Base-by-base conservation (phyloP, 2,329 filamentous ascomycete genomes). In the Botrytis porri region DNA sequence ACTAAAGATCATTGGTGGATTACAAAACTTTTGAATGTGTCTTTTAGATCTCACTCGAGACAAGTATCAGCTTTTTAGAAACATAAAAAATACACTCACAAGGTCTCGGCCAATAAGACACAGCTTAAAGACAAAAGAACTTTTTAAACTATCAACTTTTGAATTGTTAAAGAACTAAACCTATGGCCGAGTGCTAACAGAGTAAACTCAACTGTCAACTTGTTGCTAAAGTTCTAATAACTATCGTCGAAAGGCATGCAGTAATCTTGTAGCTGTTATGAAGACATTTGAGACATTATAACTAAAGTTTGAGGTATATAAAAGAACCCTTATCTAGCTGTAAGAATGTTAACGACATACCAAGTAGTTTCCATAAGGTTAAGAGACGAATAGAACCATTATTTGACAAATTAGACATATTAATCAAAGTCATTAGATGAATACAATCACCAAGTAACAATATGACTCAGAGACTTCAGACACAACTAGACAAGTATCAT, bases 331-430 rank as follows among this genome's bases (percentile, higher is more conserved):
- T 16, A 2, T 41, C 12, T 39, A 41, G 14, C 7, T 39, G 2
- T 8, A 29, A 41, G 2, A 4, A 41, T 8, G 8, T 0, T 2
- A 62, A 41, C 29, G 10, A 9, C 14, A 29, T 10, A 4, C 0
- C 0, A 29, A 41, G 8, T 14, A 9, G 14, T 29, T 37, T 14
- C 0, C 25, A 62, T 18, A 20, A 41, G 14, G 10, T 8, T n/a
- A 4, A 9, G 4, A 41, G 20, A n/a, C 1, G 25, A 48, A 48
- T 16, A 37, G 16, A 32, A 37, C 12, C 25, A 48, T 51, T 65
- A 14, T 48, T 48, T 25, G 45, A 65, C 0, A 14, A n/a, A 51
- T 22, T 65, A 51, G 7, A 48, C 2, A 51, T 37, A 37, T 48
- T 1, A 37, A 48, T 12, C 20, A 65, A 37, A 16, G 22, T 16